Base-by-base conservation (phyloP, 805 yeast genomes). In the Priceomyces fermenticarens region DNA sequence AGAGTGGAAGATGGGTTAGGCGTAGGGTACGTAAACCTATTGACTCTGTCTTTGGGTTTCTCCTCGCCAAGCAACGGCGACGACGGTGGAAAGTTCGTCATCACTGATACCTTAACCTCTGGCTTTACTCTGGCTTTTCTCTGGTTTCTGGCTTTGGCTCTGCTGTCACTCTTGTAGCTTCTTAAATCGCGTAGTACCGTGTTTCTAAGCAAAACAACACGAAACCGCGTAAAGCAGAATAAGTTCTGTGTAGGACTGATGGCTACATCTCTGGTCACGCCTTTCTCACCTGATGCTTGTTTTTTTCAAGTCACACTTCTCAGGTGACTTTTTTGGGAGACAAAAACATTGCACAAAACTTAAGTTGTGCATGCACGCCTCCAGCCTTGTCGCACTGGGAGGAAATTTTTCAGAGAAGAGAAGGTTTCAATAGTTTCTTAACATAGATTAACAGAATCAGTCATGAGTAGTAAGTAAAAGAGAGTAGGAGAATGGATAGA, bases 1-100 rank as follows among this genome's bases (percentile, higher is more conserved):
- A 56, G 35, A 8, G 71, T 54, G 1, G 75, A 70, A 2, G 88
- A 82, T 0, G 91, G 89, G 48, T 80, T 77, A 14, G 91, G 91
- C 1, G 89, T 83, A 10, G 88, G 87, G 51, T 80, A 81, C 8
- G 44, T 41, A 4, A 30, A 43, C 28, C 58, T 52, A 33, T 51
- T 61, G 42, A 51, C 36, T 40, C 12, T 38, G 25, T 36, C 46
- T 36, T 40, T 26, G 16, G 34, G 31, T 32, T 48, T 54, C 38
- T 54, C 57, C 26, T 51, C 59, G 34, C 60, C 59, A 43, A 63
- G 51, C 43, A 66, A 69, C 5, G 80, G 80, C 27, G 79, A 74
- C 23, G 79, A 74, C 15, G 80, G 80, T n/a, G 78, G 79, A 53
- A 71, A 74, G 53, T 71, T 25, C 38, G 23, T 35, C 14, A 17